Evolutionary conservation across 805 yeast species (phyloP).

Genomic region (Sugiyamaella floridensis): DNA sequence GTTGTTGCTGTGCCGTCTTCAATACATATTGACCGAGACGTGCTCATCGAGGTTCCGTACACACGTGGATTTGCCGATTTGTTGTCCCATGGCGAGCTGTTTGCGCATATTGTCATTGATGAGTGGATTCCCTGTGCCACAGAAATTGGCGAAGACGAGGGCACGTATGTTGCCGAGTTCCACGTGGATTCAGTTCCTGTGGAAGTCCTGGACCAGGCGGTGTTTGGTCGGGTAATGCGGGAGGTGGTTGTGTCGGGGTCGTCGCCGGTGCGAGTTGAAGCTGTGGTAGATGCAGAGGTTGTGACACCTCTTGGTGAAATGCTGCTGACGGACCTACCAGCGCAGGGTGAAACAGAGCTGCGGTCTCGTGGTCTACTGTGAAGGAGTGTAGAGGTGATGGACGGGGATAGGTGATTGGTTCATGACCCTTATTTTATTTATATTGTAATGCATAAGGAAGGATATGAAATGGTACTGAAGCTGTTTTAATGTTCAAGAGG

Average conservation of each 20-base stretch:
- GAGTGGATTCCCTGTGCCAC: conserved; percentile 42
- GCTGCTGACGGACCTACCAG: conserved; percentile 16
- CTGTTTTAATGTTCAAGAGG: too few relatives aligned
- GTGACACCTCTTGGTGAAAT: conserved; percentile 32
- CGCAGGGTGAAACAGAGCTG: conserved; percentile 20
- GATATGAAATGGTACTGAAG: too few relatives aligned
- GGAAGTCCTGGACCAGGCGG: conserved; percentile 35
- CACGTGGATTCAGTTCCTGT: conserved; percentile 39
- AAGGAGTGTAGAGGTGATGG: neutral
- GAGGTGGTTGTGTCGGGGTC: conserved; percentile 38
- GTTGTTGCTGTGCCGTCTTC: conserved; percentile 22
- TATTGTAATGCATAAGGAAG: neutral
- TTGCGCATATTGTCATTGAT: conserved; percentile 39
- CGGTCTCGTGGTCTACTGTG: neutral
- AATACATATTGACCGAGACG: conserved; percentile 18
- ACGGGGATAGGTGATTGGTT: neutral
- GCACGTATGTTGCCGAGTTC: conserved; percentile 33
- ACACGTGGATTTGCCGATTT: conserved; percentile 40
- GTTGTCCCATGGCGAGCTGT: conserved; percentile 34
- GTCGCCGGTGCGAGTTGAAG: conserved; percentile 33
- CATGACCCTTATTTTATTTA: too few relatives aligned
- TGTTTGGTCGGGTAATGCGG: conserved; percentile 39
- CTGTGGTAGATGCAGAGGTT: conserved; percentile 34
- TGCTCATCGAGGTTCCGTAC: conserved; percentile 30
- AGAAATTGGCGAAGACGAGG: conserved; percentile 17